phyloP scores from a whole-genome alignment of 2,329 filamentous ascomycete species.

The Ascochyta viciae-villosae region DNA sequence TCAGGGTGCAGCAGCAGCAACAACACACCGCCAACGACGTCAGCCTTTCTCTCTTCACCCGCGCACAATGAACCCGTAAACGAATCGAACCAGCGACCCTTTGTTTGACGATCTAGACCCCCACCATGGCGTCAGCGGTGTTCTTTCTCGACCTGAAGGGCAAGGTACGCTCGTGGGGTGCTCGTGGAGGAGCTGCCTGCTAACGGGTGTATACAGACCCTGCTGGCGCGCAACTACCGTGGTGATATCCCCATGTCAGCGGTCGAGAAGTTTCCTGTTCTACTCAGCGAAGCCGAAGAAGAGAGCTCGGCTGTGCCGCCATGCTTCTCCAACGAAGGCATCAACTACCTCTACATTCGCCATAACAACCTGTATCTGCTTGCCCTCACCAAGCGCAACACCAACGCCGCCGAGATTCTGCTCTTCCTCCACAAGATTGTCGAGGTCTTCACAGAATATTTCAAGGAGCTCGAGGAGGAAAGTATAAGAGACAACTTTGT shows the following conservation, averaged over 20 bases:
- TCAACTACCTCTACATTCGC: constrained; percentile 99
- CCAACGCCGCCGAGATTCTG: constrained; percentile 97
- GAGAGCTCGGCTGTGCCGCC: constrained; percentile 96
- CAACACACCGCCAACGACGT: constrained; percentile 13
- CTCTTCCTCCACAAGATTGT: constrained; percentile 98
- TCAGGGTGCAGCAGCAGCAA: constrained; percentile 14
- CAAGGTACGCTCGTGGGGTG: constrained; percentile 72
- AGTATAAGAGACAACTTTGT: constrained; percentile 99
- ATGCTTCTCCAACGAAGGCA: constrained; percentile 97
- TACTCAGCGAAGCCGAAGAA: constrained; percentile 98
- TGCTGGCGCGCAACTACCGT: constrained; percentile 96
- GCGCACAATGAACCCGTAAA: constrained; percentile 31
- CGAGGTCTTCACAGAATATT: constrained; percentile 99
- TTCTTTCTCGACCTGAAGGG: constrained; percentile 99
- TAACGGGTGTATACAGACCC: constrained; percentile 69
- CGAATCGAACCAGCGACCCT: constrained; percentile 3
- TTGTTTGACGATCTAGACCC: constrained; percentile 6
- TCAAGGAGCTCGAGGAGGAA: constrained; percentile 98
- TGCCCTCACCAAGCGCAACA: constrained; percentile 97
- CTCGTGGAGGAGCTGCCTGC: constrained; percentile 28
- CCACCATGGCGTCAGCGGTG: constrained; percentile 88
- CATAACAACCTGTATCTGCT: constrained; percentile 99
- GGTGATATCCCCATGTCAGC: constrained; percentile 99
- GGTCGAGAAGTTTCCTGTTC: constrained; percentile 95
- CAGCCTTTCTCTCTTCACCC: constrained; percentile 5